Conservation (phyloP, 768 basidiomycete species). For the Plicaturopsis crispa region DNA sequence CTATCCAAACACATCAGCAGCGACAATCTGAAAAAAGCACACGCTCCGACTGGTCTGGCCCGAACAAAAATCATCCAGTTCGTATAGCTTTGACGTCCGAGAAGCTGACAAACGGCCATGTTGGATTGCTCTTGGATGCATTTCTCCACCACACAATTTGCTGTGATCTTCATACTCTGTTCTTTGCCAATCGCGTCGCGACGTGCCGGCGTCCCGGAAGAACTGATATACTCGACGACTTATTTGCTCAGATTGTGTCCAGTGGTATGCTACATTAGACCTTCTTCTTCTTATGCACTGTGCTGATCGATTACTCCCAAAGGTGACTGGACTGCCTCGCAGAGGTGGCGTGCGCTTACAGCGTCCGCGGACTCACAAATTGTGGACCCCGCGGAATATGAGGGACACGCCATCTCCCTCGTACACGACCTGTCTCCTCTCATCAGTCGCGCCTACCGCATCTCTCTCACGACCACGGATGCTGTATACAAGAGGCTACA, state of each 20-base stretch:
- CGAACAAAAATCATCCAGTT: not conserved
- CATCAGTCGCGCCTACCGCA: constrained; percentile 7
- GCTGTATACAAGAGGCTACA: constrained; percentile 1
- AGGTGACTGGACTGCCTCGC: constrained; percentile 11
- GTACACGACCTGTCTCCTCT: not conserved
- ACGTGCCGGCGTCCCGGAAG: not conserved
- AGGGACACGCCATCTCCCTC: not conserved
- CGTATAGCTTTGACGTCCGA: constrained; percentile 1
- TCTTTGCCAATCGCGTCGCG: constrained; percentile 6
- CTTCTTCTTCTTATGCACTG: not conserved
- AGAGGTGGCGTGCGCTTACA: constrained; percentile 13
- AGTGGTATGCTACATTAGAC: not conserved
- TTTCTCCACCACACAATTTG: constrained; percentile 7
- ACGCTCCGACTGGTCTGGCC: not conserved
- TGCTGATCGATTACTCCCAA: not conserved
- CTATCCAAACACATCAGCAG: no score
- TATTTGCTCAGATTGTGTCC: not conserved
- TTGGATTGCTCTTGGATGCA: constrained; percentile 13
- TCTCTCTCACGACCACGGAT: constrained; percentile 6
- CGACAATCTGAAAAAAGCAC: no score
- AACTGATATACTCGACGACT: not conserved
- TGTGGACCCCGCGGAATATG: not conserved
- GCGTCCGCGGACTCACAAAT: not conserved
- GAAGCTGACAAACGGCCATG: constrained; percentile 5
- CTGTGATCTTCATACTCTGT: constrained; percentile 2